Percentiles rank a stretch among this genome's conserved stretches.
phyloP scores from a whole-genome alignment of 2,329 filamentous ascomycete species.

The Colletotrichum somersetense region DNA sequence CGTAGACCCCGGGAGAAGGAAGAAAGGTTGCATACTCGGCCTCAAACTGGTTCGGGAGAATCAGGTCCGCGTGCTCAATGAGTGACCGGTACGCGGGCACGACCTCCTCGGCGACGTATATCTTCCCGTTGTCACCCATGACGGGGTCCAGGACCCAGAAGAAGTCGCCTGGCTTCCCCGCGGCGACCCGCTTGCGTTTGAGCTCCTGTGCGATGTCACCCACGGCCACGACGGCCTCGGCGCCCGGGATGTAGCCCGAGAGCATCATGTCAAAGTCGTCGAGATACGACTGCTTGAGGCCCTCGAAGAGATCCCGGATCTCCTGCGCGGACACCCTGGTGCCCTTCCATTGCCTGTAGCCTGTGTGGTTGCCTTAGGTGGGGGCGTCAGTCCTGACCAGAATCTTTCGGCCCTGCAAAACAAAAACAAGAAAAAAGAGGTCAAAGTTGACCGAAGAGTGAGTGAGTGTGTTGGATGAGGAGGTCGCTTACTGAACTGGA shows the following conservation, averaged over 20 bases:
- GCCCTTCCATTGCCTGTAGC: slow-evolving; percentile 89
- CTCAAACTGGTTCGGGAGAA: slow-evolving; percentile 97
- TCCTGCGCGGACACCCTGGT: slow-evolving; percentile 85
- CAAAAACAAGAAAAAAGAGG: not conserved
- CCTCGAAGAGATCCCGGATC: slow-evolving; percentile 86
- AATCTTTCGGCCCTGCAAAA: not conserved
- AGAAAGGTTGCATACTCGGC: slow-evolving; percentile 77
- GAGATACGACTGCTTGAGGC: slow-evolving; percentile 85
- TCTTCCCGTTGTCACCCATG: slow-evolving; percentile 93
- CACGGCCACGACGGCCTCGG: slow-evolving; percentile 84
- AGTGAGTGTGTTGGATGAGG: not conserved
- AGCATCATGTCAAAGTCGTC: slow-evolving; percentile 95
- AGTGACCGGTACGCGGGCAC: slow-evolving; percentile 90
- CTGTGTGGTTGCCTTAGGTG: slow-evolving; percentile 89
- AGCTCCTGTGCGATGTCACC: slow-evolving; percentile 87
- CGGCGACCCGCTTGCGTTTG: slow-evolving; percentile 71
- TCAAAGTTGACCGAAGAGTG: not conserved
- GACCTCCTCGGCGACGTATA: slow-evolving; percentile 93
- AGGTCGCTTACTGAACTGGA: slow-evolving; percentile 84
- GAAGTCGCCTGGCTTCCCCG: slow-evolving; percentile 75
- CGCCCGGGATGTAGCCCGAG: slow-evolving; percentile 93
- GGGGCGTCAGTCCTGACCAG: not conserved
- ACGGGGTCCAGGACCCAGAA: slow-evolving; percentile 99
- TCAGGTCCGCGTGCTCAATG: slow-evolving; percentile 85
- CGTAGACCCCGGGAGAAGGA: slow-evolving; percentile 2